These are phyloP conservation scores for Chytriomyces hyalinus DNA, from an alignment of 192 early-diverging fungal genomes.

Conservation along the genomic window DNA sequence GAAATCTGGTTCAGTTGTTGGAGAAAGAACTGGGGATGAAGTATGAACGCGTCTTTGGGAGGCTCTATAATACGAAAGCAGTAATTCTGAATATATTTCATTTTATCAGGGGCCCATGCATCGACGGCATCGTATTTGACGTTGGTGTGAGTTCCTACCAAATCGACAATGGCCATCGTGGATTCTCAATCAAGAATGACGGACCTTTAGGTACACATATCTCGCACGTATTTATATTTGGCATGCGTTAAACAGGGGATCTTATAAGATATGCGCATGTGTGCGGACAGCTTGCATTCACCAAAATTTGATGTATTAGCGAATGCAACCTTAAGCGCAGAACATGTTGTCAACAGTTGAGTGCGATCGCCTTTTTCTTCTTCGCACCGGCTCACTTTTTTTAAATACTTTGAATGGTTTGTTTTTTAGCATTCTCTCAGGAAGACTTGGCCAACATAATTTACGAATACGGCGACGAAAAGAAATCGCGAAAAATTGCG, in stretches of 20 bases:
- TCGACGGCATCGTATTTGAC: constrained; percentile 78
- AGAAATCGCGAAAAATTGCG: constrained; percentile 63
- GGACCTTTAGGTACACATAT: constrained; percentile 60
- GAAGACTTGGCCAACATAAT: constrained; percentile 70
- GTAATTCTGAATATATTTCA: background rate
- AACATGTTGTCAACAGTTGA: constrained; percentile 65
- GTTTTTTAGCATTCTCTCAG: constrained; percentile 50
- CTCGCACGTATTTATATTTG: background rate
- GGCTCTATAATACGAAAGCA: background rate
- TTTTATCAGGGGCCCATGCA: constrained; percentile 38
- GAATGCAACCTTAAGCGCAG: constrained; percentile 51
- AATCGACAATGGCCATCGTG: constrained; percentile 65
- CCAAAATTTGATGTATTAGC: constrained; percentile 9
- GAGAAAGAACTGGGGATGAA: constrained; percentile 31
- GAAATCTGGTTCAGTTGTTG: constrained; percentile 53
- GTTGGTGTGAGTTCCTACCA: constrained; percentile 77
- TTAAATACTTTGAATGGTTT: background rate
- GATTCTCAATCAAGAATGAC: constrained; percentile 71
- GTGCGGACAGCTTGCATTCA: constrained; percentile 6
- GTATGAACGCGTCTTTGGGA: constrained; percentile 21
- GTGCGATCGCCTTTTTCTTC: background rate
- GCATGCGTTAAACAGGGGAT: background rate
- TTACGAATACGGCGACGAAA: constrained; percentile 69
- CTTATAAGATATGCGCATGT: constrained; percentile 72
- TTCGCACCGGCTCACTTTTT: background rate